Percentiles rank a stretch among this genome's conserved stretches.
phyloP scores from a whole-genome alignment of 495 filamentous ascomycete species.

The Niebla homalea region DNA sequence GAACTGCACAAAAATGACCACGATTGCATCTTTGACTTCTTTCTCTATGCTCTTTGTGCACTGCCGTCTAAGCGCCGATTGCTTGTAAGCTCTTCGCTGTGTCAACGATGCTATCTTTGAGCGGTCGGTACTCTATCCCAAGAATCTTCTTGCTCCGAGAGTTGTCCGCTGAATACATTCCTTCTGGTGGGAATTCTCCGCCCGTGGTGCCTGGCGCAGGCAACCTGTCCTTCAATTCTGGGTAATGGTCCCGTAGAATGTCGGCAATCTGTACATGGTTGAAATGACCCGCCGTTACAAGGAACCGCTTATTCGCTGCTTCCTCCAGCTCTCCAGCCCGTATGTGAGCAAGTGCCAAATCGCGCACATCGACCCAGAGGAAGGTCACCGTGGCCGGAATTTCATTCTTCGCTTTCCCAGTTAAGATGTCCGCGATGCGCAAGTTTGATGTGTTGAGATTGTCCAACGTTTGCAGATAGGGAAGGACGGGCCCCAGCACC shows the following conservation, averaged over 20 bases:
- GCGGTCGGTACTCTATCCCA: conserved; percentile 40
- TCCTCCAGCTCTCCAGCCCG: conserved; percentile 52
- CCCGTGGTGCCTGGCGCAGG: conserved; percentile 33
- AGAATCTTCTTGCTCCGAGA: conserved; percentile 41
- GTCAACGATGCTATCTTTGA: conserved; percentile 45
- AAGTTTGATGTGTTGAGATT: conserved; percentile 57
- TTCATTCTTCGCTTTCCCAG: conserved; percentile 52
- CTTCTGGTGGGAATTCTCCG: conserved; percentile 24
- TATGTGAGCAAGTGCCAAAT: conserved; percentile 60
- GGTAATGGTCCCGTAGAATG: conserved; percentile 49
- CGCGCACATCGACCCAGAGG: conserved; percentile 56
- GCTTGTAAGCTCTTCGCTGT: conserved; percentile 39
- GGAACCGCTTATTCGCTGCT: conserved; percentile 58
- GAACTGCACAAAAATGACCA: no score
- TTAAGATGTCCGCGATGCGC: conserved; percentile 38
- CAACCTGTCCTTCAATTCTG: conserved; percentile 47
- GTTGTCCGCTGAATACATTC: conserved; percentile 37
- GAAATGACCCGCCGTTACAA: conserved; percentile 50
- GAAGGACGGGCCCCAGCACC: conserved; percentile 58
- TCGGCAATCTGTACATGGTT: conserved; percentile 53
- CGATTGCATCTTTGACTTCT: not conserved
- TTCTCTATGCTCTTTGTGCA: conserved; percentile 10
- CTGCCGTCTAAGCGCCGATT: conserved; percentile 25
- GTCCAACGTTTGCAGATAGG: conserved; percentile 52
- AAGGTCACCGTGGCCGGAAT: conserved; percentile 41